Evolutionary conservation across 345 rosid species (phyloP), one percentile per base, ranked within the genome.

Genomic region (Xanthoceras sorbifolium): DNA sequence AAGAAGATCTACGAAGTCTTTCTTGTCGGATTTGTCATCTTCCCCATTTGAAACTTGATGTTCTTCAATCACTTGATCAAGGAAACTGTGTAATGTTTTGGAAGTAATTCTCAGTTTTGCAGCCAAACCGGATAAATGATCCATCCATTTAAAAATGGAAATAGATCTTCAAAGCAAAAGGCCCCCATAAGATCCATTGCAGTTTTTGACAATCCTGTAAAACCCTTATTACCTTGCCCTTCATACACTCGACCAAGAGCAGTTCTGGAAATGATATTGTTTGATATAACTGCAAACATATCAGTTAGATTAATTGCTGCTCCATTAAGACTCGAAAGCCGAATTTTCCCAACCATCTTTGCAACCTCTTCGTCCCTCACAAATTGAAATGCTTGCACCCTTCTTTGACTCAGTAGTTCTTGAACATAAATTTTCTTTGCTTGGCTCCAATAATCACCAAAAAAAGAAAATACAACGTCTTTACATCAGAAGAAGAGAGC

Each of bases 351-450:
- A n/a, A 82, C 55, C 68, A 81, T 22, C 8, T 26, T 26, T 6
- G 64, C 29, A 66, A 77, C 75, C 67, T 82, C 85, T 28, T 79
- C 83, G 18, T 79, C 87, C 52, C 85, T 79, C 11, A 74, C 62
- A 6, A 17, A 52, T 1, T 74, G 79, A 74, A 79, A 82, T 0
- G 73, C 67, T 17, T 74, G 64, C 17, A 82, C 83, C 48, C 69
- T 79, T 64, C 23, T 76, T 0, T 6, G 12, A 23, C 79, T 77
- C 25, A 64, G 2, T 6, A 73, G 3, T 62, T 36, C 75, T 0
- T 11, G 65, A 57, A 55, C 65, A 11, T 50, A 34, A n/a, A 57
- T 54, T 15, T 23, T 57, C 65, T 4, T 65, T 6, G 17, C 26
- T 65, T 32, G 48, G 36, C 14, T 36, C 23, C 48, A 67, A 48